Evolutionary conservation across 371 early-diverging fungal species (phyloP).

Genomic region (Apophysomyces elegans): DNA sequence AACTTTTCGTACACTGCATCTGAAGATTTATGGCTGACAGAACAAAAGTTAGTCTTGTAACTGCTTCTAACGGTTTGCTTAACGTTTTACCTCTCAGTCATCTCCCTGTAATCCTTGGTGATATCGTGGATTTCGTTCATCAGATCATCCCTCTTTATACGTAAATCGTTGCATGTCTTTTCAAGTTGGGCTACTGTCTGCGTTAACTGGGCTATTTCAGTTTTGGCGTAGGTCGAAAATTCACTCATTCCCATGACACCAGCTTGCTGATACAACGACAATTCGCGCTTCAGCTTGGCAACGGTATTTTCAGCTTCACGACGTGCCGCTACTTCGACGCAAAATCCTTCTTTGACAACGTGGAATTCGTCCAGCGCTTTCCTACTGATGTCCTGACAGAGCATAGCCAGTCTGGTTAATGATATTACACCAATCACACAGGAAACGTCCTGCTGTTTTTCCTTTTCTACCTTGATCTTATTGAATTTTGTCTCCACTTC

Average conservation of each 20-base stretch:
- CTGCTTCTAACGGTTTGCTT: neutral
- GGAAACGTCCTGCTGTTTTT: too few species aligned
- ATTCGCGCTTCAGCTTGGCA: conserved; percentile 36
- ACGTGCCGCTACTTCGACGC: conserved; percentile 41
- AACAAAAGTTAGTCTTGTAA: neutral
- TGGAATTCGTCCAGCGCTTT: conserved; percentile 55
- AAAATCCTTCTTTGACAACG: conserved; percentile 48
- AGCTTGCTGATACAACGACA: conserved; percentile 44
- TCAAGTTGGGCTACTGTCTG: conserved; percentile 23
- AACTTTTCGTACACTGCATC: conserved; percentile 33
- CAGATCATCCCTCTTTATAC: conserved; percentile 31
- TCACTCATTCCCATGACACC: conserved; percentile 21
- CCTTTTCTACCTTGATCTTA: conserved; percentile 42
- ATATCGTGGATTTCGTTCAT: conserved; percentile 25
- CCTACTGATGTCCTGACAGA: conserved; percentile 44
- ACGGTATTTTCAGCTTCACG: conserved; percentile 37
- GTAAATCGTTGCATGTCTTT: conserved; percentile 32
- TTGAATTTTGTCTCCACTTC: conserved; percentile 49
- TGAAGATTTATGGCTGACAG: conserved; percentile 9
- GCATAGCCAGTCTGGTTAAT: neutral
- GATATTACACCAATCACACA: too few species aligned
- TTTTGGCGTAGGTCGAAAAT: conserved; percentile 24
- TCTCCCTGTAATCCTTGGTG: conserved; percentile 22
- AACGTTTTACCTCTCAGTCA: neutral
- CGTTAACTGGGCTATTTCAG: conserved; percentile 34